phyloP scores from a whole-genome alignment of 345 rosid species.

The Trapa incisa region DNA sequence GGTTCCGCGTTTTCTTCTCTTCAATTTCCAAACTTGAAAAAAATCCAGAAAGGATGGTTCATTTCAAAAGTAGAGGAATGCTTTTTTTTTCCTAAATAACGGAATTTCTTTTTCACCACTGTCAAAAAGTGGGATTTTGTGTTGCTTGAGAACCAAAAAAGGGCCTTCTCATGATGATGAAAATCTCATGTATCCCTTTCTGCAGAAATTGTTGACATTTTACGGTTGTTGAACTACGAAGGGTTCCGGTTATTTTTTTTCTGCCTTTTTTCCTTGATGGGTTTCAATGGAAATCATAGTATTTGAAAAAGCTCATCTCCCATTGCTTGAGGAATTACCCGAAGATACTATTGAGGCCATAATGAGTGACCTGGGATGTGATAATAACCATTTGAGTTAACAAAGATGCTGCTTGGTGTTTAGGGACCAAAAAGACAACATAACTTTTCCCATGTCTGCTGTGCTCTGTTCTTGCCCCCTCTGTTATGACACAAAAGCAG shows the following conservation, averaged over 20 bases:
- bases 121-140: background rate
- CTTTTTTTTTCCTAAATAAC: background rate
- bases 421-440: slow-evolving; percentile 5
- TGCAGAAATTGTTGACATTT: background rate
- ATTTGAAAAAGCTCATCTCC: background rate
- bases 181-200: background rate
- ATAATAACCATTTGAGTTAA: background rate
- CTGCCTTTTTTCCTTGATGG: too few relatives aligned
- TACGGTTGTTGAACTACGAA: background rate
- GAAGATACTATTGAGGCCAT: background rate
- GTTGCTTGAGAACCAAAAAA: background rate
- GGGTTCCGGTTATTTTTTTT: background rate
- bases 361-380: background rate
- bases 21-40: background rate
- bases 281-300: background rate
- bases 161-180: background rate
- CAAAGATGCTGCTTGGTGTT: slow-evolving; percentile 4
- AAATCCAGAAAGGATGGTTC: background rate
- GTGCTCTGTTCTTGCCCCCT: slow-evolving; percentile 3
- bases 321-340: background rate
- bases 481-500: background rate
- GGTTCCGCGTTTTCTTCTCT: too few relatives aligned
- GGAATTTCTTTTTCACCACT: background rate
- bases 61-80: background rate
- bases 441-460: background rate